phyloP scores from a whole-genome alignment of 192 early-diverging fungal species.

The Rhizoclosmatium globosum region DNA sequence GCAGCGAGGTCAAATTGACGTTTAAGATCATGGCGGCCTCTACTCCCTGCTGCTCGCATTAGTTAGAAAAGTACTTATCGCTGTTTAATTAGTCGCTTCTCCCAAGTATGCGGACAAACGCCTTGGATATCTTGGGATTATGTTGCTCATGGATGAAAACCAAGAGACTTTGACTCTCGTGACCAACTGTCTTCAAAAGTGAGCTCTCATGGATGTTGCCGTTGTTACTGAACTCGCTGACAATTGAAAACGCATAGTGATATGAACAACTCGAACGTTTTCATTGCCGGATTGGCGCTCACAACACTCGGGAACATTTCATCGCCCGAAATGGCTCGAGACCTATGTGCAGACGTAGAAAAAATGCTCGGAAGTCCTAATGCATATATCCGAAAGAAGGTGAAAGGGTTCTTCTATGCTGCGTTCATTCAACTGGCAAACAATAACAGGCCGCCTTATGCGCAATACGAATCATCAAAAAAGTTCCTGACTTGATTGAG shows the following conservation, averaged over 20 bases:
- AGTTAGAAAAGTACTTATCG: no score
- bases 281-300: constrained; percentile 92
- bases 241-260: constrained; percentile 65
- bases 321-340: constrained; percentile 92
- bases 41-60: no score
- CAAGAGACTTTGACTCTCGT: constrained; percentile 97
- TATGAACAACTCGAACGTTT: constrained; percentile 94
- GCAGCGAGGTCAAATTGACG: no score
- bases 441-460: constrained; percentile 82
- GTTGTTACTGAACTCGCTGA: not conserved
- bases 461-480: constrained; percentile 88
- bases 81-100: constrained; percentile 71
- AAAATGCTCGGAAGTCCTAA: constrained; percentile 89
- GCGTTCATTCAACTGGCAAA: not conserved
- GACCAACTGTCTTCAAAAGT: constrained; percentile 98
- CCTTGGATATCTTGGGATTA: constrained; percentile 95
- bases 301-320: constrained; percentile 96
- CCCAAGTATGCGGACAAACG: constrained; percentile 94
- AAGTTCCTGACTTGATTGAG: constrained; percentile 91
- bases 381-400: constrained; percentile 97
- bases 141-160: constrained; percentile 96
- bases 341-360: constrained; percentile 93
- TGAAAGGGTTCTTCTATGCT: constrained; percentile 27
- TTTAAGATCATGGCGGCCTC: no score
- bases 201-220: constrained; percentile 33